Evolutionary conservation across 148 eudicot species (phyloP).

Genomic region (Vaccinium darrowii): DNA sequence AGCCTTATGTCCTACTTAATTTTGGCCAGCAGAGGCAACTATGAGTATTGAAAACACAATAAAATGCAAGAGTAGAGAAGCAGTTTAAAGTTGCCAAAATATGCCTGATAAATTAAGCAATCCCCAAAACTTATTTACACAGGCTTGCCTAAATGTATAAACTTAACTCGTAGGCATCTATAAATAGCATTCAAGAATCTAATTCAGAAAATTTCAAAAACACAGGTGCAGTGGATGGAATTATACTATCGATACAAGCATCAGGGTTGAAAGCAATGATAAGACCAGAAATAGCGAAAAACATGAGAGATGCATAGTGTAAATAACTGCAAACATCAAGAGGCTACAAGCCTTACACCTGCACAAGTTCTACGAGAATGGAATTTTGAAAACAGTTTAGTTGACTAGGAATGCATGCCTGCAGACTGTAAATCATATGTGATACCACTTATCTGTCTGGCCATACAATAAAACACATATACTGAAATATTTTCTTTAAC

Average conservation of each 20-base stretch:
- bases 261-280: not conserved
- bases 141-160: not conserved
- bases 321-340: conserved; percentile 4
- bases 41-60: not conserved
- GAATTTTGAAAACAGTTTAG: not conserved
- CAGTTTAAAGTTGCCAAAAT: not conserved
- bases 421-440: not conserved
- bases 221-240: not conserved
- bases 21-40: not conserved
- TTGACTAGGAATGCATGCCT: not conserved
- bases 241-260: not conserved
- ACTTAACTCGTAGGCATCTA: not conserved
- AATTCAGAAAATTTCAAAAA: not conserved
- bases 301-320: not conserved
- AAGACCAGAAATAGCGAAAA: not conserved
- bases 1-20: not conserved
- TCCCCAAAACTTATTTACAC: not conserved
- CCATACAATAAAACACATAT: not conserved
- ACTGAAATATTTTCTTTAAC: not conserved
- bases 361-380: not conserved
- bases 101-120: not conserved
- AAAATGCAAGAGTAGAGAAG: not conserved
- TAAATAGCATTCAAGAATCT: not conserved
- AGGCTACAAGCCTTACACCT: not conserved
- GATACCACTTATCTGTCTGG: not conserved